phyloP scores from a whole-genome alignment of 495 filamentous ascomycete species.

The Talaromyces ruber region DNA sequence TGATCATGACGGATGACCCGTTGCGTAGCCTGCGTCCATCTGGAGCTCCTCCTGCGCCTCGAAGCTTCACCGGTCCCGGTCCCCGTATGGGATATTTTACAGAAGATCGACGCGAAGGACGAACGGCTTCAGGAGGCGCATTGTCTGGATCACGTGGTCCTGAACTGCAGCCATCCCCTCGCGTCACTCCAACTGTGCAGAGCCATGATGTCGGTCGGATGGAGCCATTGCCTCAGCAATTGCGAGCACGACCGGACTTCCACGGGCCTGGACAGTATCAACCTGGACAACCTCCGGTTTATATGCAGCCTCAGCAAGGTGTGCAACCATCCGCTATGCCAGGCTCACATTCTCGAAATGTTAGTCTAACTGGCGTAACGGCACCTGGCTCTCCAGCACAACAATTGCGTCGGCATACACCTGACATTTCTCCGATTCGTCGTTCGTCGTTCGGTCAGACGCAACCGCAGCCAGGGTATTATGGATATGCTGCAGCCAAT shows the following conservation, averaged over 20 bases:
- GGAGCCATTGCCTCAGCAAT: slow-evolving; percentile 26
- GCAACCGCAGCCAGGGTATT: slow-evolving; percentile 11
- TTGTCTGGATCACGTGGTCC: slow-evolving; percentile 19
- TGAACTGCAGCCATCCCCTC: slow-evolving; percentile 24
- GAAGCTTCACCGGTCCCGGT: slow-evolving; percentile 27
- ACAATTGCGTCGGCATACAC: slow-evolving; percentile 21
- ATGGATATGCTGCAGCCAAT: not conserved
- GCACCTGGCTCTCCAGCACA: slow-evolving; percentile 30
- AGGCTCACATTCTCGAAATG: slow-evolving; percentile 31
- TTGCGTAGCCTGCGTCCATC: slow-evolving; percentile 23
- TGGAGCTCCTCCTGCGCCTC: slow-evolving; percentile 16
- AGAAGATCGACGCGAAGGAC: slow-evolving; percentile 35
- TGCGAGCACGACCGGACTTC: slow-evolving; percentile 6
- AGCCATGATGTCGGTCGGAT: slow-evolving; percentile 27
- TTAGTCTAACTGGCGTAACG: slow-evolving; percentile 23
- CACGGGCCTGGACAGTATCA: slow-evolving; percentile 10
- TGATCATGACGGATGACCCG: slow-evolving; percentile 23
- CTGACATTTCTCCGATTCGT: slow-evolving; percentile 29
- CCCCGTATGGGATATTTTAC: slow-evolving; percentile 37
- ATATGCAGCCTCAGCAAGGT: slow-evolving; percentile 1
- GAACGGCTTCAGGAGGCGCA: slow-evolving; percentile 17
- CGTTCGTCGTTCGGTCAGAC: slow-evolving; percentile 29
- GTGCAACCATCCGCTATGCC: slow-evolving; percentile 10
- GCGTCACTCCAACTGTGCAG: slow-evolving; percentile 18
- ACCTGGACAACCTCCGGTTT: not conserved